Percentiles rank a stretch among this genome's conserved stretches.
Evolutionary conservation across 2,329 filamentous ascomycete genomes (phyloP).

Genomic region (Ceratocystis smalleyi): DNA sequence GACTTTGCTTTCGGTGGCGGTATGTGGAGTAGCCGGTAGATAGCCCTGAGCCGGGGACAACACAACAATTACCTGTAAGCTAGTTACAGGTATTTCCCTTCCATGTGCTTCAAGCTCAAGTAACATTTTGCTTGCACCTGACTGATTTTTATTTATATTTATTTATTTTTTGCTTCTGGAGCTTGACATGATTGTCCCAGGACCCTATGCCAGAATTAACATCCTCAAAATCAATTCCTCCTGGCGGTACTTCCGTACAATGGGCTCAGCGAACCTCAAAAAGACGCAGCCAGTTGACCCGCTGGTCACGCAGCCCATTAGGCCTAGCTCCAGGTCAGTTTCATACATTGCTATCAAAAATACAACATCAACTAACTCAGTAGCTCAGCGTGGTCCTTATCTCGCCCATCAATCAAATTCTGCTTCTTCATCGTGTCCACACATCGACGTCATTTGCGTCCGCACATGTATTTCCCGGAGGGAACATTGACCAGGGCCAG

Average conservation of each 20-base stretch:
- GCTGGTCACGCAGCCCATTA: neutral
- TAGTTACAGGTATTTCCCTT: neutral
- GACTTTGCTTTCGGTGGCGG: neutral
- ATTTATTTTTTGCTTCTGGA: neutral
- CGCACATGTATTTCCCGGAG: slow-evolving; percentile 90
- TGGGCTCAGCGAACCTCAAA: slow-evolving; percentile 2
- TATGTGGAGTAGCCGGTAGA: neutral
- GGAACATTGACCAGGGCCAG: slow-evolving; percentile 61
- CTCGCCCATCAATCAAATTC: slow-evolving; percentile 71
- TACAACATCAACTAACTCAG: neutral
- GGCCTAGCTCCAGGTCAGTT: slow-evolving; percentile 10
- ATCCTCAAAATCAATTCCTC: neutral
- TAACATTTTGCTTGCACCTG: neutral
- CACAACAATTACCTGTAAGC: neutral
- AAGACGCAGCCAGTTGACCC: neutral
- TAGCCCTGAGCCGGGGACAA: neutral
- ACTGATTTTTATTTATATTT: neutral
- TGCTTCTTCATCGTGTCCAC: slow-evolving; percentile 72
- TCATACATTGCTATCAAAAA: neutral
- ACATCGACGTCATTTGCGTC: slow-evolving; percentile 75
- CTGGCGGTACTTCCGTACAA: neutral
- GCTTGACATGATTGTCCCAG: neutral
- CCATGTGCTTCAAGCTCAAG: neutral
- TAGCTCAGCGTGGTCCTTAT: slow-evolving; percentile 51
- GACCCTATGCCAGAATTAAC: too few species aligned